Evolutionary conservation across 495 filamentous ascomycete species (phyloP), one percentile per base, ranked within the genome.

Genomic region (Aspergillus sclerotioniger): DNA sequence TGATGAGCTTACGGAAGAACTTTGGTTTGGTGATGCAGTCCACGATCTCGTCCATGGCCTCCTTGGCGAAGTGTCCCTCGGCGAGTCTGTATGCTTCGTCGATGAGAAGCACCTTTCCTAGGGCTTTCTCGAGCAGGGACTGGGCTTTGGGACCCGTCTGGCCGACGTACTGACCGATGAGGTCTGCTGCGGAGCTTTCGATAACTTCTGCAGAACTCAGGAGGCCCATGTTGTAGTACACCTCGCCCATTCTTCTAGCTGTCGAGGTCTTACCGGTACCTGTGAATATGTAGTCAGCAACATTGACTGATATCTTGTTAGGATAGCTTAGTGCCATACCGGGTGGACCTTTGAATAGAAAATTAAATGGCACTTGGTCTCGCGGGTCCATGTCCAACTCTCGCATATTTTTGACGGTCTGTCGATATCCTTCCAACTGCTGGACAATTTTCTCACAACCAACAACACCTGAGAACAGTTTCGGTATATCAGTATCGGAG

Each of bases 231-330:
- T 90, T 83, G 60, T 89, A 90, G 64, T 82, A 91, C 0, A 92
- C 72, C 53, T 87, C 76, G 9, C 88, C 89, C 80, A 92, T 88
- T 59, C 81, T 87, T 52, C 76, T 69, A 0, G 89, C 89, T 0
- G 87, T 90, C 0, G 79, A 85, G 0, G 89, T 90, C 62, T 92
- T 92, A 12, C 89, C 89, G 3, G 88, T 90, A 1, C 89, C 84
- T 85, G 51, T 37, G 33, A 8, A 43, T 4, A 25, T n/a, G 58
- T 46, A 54, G 21, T 48, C 25, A 25, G 25, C 25, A 25, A 25
- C 25, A n/a, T 25, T 25, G 25, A 25, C 5, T 25, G 25, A 25
- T 25, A 5, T 25, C 2, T 25, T 25, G 25, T 25, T 5, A 3
- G 25, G 25, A 25, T 25, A 25, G 25, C 25, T 25, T 25, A 25